These are phyloP conservation scores for Phlebopus sp. DNA, from an alignment of 1,284 basidiomycete species.

Conservation along the genomic window DNA sequence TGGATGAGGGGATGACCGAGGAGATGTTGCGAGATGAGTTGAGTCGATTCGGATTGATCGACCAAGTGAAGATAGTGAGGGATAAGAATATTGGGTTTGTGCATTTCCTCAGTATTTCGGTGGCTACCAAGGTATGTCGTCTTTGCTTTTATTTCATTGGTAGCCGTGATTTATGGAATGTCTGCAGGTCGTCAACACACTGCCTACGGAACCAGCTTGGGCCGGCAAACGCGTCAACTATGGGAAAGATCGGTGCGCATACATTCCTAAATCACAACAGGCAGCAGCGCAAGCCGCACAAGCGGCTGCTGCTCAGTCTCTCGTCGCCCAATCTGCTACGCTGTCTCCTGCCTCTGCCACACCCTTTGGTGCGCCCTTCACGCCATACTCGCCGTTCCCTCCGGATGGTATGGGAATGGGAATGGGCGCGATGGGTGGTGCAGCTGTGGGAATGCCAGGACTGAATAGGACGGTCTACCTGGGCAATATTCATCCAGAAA, in stretches of 20 bases:
- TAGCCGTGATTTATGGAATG: conserved; percentile 3
- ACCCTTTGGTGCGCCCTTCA: conserved; percentile 43
- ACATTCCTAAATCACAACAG: conserved; percentile 88
- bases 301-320: conserved; percentile 76
- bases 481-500: conserved; percentile 93
- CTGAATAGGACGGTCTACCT: conserved; percentile 90
- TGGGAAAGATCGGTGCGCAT: conserved; percentile 94
- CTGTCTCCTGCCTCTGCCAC: conserved; percentile 27
- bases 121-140: conserved; percentile 79
- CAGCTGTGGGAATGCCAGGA: conserved; percentile 39
- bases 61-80: conserved; percentile 96
- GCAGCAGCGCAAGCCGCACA: conserved; percentile 79
- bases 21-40: conserved; percentile 86
- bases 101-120: conserved; percentile 90
- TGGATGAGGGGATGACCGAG: conserved; percentile 87
- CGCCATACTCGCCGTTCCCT: conserved; percentile 58
- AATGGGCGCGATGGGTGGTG: conserved; percentile 30
- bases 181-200: conserved; percentile 84
- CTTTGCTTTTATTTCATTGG: background rate
- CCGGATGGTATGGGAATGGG: conserved; percentile 46
- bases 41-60: conserved; percentile 89
- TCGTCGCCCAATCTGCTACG: conserved; percentile 61
- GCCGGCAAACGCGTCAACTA: conserved; percentile 94
- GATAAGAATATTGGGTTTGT: conserved; percentile 98
- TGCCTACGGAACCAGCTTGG: conserved; percentile 87